Evolutionary conservation across 352 stramenopile species (phyloP), one percentile per base, ranked within the genome.

Genomic region (Globisporangium apiculatum): DNA sequence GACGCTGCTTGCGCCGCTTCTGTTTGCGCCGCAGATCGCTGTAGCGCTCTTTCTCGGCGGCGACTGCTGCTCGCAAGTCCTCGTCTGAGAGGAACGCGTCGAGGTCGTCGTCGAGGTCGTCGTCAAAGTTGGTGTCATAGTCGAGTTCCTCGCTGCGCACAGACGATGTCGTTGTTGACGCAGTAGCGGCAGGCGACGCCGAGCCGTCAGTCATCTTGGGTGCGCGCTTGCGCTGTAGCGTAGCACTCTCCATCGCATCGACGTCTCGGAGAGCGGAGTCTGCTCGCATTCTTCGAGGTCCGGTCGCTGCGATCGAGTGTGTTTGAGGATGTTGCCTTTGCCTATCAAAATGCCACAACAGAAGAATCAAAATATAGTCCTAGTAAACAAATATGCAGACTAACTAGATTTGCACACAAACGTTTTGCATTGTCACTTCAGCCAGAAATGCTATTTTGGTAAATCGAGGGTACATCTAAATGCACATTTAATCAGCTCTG

Each of bases 191-290:
- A 5, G 51, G 51, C 14, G 51, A 9, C 12, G 7, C n/a, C 4
- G 45, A 10, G 15, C 45, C 45, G 17, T 18, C 45, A 15, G 40
- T 7, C 4, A 41, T n/a, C 41, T 46, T 52, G 5, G 46, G 10
- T 24, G 47, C 51, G 12, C 60, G 60, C 60, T 65, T 65, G n/a
- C 60, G 60, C 12, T 65, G 53, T 2, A 31, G 24, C 49, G 48
- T 54, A 11, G 53, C 54, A 42, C 45, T 49, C 45, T 49, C 45
- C 45, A 49, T 49, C 43, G 43, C 43, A 17, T 48, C 43, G 43
- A 42, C 11, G 7, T 42, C 38, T 42, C 38, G 38, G 38, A 42
- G 38, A 11, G 43, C 43, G 4, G 9, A 7, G 43, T n/a, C 14
- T 12, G 43, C 14, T 35, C 45, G 17, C 24, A 31, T 31, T 31